These are phyloP conservation scores for Cladorrhinum samala DNA, from an alignment of 495 filamentous ascomycete species.

Conservation along the genomic window DNA sequence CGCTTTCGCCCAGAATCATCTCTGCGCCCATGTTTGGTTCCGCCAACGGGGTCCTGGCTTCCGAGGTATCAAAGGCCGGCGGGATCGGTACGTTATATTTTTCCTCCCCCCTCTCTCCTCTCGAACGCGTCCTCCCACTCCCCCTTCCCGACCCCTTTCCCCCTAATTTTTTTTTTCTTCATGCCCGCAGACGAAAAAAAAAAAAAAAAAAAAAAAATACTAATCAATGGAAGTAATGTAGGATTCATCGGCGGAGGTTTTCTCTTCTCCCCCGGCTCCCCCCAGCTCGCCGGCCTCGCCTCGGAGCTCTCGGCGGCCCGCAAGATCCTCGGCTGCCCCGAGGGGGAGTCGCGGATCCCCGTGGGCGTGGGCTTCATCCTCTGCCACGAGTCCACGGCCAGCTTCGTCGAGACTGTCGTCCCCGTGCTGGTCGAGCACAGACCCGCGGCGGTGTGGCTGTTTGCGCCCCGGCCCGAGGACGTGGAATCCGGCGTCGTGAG, in stretches of 20 bases:
- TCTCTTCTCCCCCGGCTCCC: slow-evolving; percentile 26
- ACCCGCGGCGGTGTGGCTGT: slow-evolving; percentile 73
- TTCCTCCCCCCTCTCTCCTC: not conserved
- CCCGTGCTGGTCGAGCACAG: slow-evolving; percentile 39
- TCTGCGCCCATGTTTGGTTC: slow-evolving; percentile 68
- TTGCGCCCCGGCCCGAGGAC: slow-evolving; percentile 50
- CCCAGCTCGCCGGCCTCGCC: slow-evolving; percentile 23
- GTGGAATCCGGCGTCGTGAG: slow-evolving; percentile 8
- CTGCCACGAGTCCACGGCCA: slow-evolving; percentile 18
- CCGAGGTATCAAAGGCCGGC: slow-evolving; percentile 61
- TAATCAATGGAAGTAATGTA: too few relatives aligned
- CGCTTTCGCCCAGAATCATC: slow-evolving; percentile 53
- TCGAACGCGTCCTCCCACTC: too few relatives aligned
- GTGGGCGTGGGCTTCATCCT: slow-evolving; percentile 38
- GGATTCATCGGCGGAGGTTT: slow-evolving; percentile 36
- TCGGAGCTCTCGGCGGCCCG: slow-evolving; percentile 33
- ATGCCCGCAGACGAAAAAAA: too few relatives aligned
- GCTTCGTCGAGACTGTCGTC: slow-evolving; percentile 29
- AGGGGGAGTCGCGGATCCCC: slow-evolving; percentile 26
- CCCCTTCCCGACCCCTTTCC: too few relatives aligned
- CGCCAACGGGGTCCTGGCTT: slow-evolving; percentile 55
- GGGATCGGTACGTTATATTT: slow-evolving; percentile 47
- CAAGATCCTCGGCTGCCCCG: slow-evolving; percentile 23
- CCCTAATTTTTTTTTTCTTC: too few relatives aligned
- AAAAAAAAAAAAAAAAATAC: too few relatives aligned